Conservation (phyloP, 371 early-diverging fungal species). For the Mortierella sp. region DNA sequence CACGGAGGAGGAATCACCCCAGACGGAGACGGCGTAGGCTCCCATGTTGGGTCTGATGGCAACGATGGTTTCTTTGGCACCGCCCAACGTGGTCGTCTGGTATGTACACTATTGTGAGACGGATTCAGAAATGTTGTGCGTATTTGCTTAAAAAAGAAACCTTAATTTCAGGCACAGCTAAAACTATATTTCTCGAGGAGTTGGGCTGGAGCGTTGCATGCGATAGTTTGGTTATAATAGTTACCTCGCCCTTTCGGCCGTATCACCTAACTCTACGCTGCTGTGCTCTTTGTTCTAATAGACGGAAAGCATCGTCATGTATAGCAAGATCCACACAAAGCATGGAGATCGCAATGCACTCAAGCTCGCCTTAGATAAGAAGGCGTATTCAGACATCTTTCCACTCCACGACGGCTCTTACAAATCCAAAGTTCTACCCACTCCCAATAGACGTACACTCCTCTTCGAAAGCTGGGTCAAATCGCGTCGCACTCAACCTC, state of each 20-base stretch:
- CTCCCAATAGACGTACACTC: constrained; percentile 44
- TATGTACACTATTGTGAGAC: constrained; percentile 5
- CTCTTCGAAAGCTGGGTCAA: constrained; percentile 39
- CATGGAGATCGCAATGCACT: constrained; percentile 45
- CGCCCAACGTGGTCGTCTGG: constrained; percentile 43
- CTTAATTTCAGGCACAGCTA: too few species aligned
- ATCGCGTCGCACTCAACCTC: constrained; percentile 47
- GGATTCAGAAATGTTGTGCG: too few species aligned
- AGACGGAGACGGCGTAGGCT: constrained; percentile 43
- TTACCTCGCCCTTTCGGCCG: background rate
- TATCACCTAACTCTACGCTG: background rate
- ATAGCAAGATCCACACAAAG: constrained; percentile 41
- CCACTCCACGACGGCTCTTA: constrained; percentile 53
- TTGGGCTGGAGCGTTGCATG: constrained; percentile 17
- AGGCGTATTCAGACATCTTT: constrained; percentile 33
- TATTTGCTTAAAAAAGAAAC: background rate
- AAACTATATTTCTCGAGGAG: background rate
- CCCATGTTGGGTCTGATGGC: constrained; percentile 40
- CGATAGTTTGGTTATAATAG: background rate
- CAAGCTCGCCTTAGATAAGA: constrained; percentile 28
- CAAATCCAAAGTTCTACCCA: constrained; percentile 54
- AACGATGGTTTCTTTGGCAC: constrained; percentile 53
- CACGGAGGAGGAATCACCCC: constrained; percentile 54
- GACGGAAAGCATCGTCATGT: constrained; percentile 48
- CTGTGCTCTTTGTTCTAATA: background rate